phyloP scores from a whole-genome alignment of 257 asterid genomes.

The Nicotiana undulata region DNA sequence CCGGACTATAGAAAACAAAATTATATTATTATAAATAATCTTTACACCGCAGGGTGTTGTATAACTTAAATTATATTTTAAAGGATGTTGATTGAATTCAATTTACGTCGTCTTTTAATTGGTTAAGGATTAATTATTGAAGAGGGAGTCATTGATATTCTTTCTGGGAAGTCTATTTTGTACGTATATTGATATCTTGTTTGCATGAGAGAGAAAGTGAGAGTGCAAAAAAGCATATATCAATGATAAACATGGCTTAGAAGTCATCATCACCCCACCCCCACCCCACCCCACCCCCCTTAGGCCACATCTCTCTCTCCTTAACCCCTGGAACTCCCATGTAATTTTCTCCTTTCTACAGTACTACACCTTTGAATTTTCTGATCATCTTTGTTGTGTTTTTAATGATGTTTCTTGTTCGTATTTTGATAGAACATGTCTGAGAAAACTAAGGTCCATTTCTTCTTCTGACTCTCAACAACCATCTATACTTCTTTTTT shows the following conservation, averaged over 20 bases:
- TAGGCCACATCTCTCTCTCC: background rate
- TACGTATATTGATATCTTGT: slow-evolving; percentile 29
- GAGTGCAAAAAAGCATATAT: slow-evolving; percentile 12
- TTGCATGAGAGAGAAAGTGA: slow-evolving; percentile 27
- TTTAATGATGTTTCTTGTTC: too few species aligned
- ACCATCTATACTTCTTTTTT: too few species aligned
- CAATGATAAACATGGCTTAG: slow-evolving; percentile 43
- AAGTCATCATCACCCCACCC: slow-evolving; percentile 38
- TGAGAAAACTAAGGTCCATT: background rate
- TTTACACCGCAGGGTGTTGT: too few species aligned
- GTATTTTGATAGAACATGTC: background rate
- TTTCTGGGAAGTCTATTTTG: slow-evolving; percentile 41
- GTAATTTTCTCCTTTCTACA: background rate
- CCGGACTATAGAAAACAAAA: too few species aligned
- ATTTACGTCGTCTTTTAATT: slow-evolving; percentile 15
- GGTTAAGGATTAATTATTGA: slow-evolving; percentile 41
- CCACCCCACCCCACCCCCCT: background rate
- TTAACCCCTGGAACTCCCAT: slow-evolving; percentile 4
- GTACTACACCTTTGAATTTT: too few species aligned
- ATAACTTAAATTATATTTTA: too few species aligned
- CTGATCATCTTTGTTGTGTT: too few species aligned
- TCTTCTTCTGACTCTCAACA: background rate
- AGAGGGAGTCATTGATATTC: slow-evolving; percentile 18
- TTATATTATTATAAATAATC: too few species aligned
- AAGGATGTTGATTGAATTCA: background rate